phyloP scores from a whole-genome alignment of 306 rosid genomes.

The Benincasa hispida region DNA sequence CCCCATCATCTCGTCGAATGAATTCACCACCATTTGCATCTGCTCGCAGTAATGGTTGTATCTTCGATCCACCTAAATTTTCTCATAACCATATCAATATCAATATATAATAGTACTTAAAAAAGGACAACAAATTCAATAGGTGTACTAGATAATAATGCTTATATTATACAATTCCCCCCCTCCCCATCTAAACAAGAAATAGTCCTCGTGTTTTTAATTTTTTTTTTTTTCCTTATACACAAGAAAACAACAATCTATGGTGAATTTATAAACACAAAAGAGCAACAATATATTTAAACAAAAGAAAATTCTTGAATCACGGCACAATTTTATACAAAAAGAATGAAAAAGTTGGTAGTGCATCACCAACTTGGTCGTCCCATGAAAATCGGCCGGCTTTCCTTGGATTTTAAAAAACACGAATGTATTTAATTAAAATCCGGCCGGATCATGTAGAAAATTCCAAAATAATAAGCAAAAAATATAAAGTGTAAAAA shows the following conservation, averaged over 20 bases:
- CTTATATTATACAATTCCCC: too few species aligned
- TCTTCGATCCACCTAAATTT: slow-evolving; percentile 69
- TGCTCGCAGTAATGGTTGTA: slow-evolving; percentile 93
- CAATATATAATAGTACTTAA: neutral
- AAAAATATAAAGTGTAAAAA: neutral
- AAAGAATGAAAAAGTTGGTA: neutral
- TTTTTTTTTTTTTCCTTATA: too few species aligned
- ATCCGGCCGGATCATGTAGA: neutral
- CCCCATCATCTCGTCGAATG: slow-evolving; percentile 83
- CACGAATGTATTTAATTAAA: too few species aligned
- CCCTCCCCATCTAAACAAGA: too few species aligned
- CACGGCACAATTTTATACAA: neutral
- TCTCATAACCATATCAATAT: neutral
- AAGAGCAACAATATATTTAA: neutral
- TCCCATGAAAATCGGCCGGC: neutral
- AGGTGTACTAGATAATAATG: too few species aligned
- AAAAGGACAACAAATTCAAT: too few species aligned
- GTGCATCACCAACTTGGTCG: neutral
- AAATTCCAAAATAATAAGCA: neutral
- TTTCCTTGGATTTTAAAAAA: neutral
- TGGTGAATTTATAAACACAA: neutral
- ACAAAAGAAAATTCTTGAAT: neutral
- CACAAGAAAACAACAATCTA: neutral
- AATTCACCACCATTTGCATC: slow-evolving; percentile 91
- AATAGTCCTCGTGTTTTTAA: too few species aligned